Conservation (phyloP, 2,329 filamentous ascomycete species). For the Pestalotiopsis sp. region DNA sequence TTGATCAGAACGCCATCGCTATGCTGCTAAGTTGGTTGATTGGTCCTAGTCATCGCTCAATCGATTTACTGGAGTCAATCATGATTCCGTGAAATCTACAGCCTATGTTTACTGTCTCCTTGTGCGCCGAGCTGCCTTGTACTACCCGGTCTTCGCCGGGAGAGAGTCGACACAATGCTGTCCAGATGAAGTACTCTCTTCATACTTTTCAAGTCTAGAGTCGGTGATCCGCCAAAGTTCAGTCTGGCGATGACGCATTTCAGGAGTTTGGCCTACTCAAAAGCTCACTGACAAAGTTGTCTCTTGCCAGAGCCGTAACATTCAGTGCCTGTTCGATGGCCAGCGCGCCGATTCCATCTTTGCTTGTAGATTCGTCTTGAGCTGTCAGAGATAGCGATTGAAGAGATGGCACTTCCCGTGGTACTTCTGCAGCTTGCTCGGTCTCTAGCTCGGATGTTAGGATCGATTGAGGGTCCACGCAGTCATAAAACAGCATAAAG, state of each 20-base stretch:
- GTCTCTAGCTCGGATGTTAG: constrained; percentile 22
- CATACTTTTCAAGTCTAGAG: background rate
- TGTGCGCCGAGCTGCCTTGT: background rate
- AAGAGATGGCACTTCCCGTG: background rate
- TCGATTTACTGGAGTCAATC: background rate
- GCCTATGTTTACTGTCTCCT: background rate
- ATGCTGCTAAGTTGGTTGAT: background rate
- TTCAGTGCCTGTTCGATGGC: background rate
- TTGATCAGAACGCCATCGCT: constrained; percentile 7
- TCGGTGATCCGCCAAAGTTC: background rate
- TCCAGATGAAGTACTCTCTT: too few relatives aligned
- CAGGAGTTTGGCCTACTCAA: constrained; percentile 8
- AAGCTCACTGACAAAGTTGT: background rate
- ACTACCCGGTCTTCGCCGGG: too few relatives aligned
- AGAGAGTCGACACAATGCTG: background rate
- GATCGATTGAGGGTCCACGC: constrained; percentile 58
- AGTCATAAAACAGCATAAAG: constrained; percentile 98
- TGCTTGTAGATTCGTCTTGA: background rate
- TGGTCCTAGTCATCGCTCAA: background rate
- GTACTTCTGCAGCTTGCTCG: background rate
- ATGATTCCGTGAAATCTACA: background rate
- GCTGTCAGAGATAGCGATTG: background rate
- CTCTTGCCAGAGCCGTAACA: background rate
- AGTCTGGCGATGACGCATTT: background rate
- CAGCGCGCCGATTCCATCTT: background rate